Base-by-base conservation (phyloP, 2,329 filamentous ascomycete genomes). In the Madurella mycetomatis region DNA sequence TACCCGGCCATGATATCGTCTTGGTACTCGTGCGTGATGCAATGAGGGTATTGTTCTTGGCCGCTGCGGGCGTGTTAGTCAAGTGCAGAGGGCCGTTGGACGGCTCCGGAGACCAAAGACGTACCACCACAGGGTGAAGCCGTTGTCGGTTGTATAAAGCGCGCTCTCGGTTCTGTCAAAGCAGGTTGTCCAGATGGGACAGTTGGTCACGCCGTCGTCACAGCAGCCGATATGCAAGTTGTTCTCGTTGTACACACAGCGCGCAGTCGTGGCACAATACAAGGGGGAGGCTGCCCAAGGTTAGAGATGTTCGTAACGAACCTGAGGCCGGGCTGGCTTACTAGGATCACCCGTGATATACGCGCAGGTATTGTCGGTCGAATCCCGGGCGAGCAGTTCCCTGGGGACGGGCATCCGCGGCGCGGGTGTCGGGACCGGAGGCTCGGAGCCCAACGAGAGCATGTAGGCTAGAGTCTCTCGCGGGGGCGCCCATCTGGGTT, bases 221-320 rank as follows among this genome's bases (percentile, higher is more conserved):
- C 70, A 72, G 61, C 70, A 72, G 34, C 69, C 69, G 9, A 67
- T 59, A 3, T 63, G 53, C 1, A 52, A 64, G 40, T 58, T 49
- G 25, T 53, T n/a, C 34, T 58, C 59, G 64, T 71, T 68, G 59
- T 59, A 64, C 12, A 65, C 64, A 47, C 69, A 72, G 15, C 44
- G 53, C 7, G 61, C 54, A 7, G 58, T 60, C 3, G 48, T 37
- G 7, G 54, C 57, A 55, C 70, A 72, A 54, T 65, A 68, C 1
- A 72, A 52, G 1, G 69, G 62, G 12, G 40, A 41, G 2, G 39
- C 62, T 64, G 47, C 1, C 1, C 15, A 0, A 16, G 19, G 34
- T 50, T 50, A 44, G 55, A 11, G 13, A 37, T 9, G 4, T 15
- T 11, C 11, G 2, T 7, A 4, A 25, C 25, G 25, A 7, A 25